phyloP scores from a whole-genome alignment of 148 eudicot species.

The Rhododendron mucronatum region DNA sequence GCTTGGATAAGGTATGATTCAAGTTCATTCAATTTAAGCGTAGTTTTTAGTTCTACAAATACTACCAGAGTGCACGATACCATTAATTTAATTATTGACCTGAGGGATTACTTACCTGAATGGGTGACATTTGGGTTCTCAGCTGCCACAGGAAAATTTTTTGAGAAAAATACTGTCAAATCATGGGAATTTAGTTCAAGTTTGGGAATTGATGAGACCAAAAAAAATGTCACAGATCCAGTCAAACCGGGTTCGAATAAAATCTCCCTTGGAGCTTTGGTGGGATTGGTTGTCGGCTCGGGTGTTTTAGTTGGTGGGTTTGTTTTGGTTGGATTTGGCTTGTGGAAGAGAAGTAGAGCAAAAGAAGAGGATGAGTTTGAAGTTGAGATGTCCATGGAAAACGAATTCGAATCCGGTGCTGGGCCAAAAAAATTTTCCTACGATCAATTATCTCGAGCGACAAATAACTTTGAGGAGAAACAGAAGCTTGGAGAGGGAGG shows the following conservation, averaged over 20 bases:
- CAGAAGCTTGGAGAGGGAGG: constrained; percentile 22
- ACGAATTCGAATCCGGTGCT: constrained; percentile 14
- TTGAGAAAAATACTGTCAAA: background rate
- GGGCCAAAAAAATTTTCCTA: constrained; percentile 38
- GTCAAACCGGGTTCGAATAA: background rate
- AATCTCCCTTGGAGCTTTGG: too few species aligned
- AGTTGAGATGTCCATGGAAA: background rate
- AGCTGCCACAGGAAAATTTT: background rate
- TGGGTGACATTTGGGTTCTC: background rate
- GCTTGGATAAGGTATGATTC: background rate
- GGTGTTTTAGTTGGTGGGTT: background rate
- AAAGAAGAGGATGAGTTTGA: too few species aligned
- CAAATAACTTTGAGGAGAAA: constrained; percentile 26
- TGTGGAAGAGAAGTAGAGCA: background rate
- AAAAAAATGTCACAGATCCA: background rate
- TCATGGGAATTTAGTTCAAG: constrained; percentile 20
- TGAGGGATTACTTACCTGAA: background rate
- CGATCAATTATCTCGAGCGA: constrained; percentile 16
- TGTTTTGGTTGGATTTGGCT: constrained; percentile 1
- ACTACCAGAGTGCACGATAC: background rate
- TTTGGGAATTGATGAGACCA: background rate
- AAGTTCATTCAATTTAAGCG: background rate
- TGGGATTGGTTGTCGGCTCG: too few species aligned
- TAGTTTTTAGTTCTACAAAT: background rate
- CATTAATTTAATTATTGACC: background rate